Conservation (phyloP, 164 flowering plant genomes). For the Malania oleifera region DNA sequence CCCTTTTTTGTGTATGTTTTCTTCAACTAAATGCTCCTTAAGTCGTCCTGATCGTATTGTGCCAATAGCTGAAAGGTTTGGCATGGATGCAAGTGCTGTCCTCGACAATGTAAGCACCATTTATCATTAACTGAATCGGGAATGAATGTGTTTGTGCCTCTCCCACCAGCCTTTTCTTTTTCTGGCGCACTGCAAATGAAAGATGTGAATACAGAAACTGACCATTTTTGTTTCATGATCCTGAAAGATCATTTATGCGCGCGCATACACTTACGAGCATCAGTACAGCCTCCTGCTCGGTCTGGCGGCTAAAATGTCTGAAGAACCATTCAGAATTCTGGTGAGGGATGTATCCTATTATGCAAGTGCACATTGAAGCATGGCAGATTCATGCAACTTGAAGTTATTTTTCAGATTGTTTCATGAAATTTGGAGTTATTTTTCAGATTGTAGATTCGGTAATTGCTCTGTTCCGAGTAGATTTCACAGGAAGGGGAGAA, state of each 20-base stretch:
- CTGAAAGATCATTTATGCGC: slow-evolving; percentile 83
- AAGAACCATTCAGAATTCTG: slow-evolving; percentile 92
- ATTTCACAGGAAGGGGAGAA: slow-evolving; percentile 97
- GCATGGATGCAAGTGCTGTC: slow-evolving; percentile 97
- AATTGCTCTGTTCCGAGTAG: slow-evolving; percentile 95
- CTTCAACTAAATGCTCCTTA: slow-evolving; percentile 25
- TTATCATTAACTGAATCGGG: neutral
- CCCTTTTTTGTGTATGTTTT: slow-evolving; percentile 13
- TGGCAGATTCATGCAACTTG: slow-evolving; percentile 5
- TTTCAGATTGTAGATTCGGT: slow-evolving; percentile 91
- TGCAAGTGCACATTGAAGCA: neutral
- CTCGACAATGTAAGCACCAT: slow-evolving; percentile 78
- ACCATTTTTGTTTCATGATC: slow-evolving; percentile 11
- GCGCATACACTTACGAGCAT: slow-evolving; percentile 98
- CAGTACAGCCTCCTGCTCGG: slow-evolving; percentile 93
- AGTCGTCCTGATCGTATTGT: slow-evolving; percentile 97
- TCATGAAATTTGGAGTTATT: slow-evolving; percentile 2
- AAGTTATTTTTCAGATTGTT: slow-evolving; percentile 56
- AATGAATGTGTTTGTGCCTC: too few species aligned
- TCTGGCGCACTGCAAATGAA: too few species aligned
- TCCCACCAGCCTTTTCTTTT: too few species aligned
- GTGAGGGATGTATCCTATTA: slow-evolving; percentile 29
- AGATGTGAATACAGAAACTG: neutral
- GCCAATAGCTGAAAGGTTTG: slow-evolving; percentile 95
- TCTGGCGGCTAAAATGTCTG: slow-evolving; percentile 95